Percentiles rank a stretch among this genome's conserved stretches.
Evolutionary conservation across 495 filamentous ascomycete genomes (phyloP).

Genomic region (Aspergillus indologenus): DNA sequence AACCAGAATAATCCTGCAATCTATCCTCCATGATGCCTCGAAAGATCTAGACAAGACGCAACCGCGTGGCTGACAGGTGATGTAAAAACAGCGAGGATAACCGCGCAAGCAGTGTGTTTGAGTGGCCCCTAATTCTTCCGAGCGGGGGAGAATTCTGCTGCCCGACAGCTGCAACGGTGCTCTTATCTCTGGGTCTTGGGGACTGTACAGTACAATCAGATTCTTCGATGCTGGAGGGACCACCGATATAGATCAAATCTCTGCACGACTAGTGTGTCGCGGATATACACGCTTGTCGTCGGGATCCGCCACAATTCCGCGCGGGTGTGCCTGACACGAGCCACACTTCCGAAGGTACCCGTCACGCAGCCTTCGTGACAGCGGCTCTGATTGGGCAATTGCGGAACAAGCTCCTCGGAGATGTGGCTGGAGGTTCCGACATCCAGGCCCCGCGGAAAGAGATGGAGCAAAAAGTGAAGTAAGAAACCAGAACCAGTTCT

Average conservation of each 20-base stretch:
- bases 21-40: neutral
- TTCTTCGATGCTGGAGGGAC: neutral
- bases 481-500: too few species aligned
- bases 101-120: neutral
- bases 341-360: slow-evolving; percentile 13
- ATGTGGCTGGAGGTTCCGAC: slow-evolving; percentile 10
- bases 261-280: neutral
- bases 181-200: neutral
- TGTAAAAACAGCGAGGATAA: neutral
- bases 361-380: too few species aligned
- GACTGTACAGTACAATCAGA: neutral
- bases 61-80: neutral
- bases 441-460: slow-evolving; percentile 10
- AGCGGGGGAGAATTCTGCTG: too few species aligned
- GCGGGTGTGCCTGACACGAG: neutral
- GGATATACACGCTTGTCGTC: neutral
- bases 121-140: neutral
- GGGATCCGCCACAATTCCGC: slow-evolving; percentile 5
- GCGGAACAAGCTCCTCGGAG: neutral
- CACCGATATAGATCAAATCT: neutral
- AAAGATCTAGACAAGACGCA: neutral
- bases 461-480: neutral
- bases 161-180: neutral
- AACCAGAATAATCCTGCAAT: neutral
- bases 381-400: slow-evolving; percentile 3